Evolutionary conservation across 1,139 yeast species (phyloP).

Genomic region (Pichia norvegensis): DNA sequence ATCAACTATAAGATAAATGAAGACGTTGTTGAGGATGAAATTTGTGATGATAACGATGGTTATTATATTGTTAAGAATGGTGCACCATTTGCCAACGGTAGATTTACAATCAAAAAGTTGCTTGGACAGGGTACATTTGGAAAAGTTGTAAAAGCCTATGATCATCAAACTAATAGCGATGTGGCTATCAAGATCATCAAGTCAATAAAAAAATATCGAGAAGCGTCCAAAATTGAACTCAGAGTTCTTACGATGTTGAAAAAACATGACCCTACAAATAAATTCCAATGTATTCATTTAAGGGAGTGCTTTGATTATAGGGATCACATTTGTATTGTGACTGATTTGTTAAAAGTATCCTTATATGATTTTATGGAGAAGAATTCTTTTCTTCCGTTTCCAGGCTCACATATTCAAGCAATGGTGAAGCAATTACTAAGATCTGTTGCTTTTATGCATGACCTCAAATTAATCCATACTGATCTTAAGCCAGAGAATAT

Average conservation of each 20-base stretch:
- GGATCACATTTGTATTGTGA: slow-evolving; percentile 89
- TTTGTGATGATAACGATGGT: slow-evolving; percentile 71
- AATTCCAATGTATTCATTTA: slow-evolving; percentile 66
- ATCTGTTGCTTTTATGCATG: slow-evolving; percentile 85
- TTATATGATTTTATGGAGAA: slow-evolving; percentile 81
- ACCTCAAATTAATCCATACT: slow-evolving; percentile 83
- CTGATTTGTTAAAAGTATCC: slow-evolving; percentile 78
- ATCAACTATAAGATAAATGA: slow-evolving; percentile 3
- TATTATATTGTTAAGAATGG: slow-evolving; percentile 64
- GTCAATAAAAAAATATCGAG: slow-evolving; percentile 70
- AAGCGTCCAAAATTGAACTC: slow-evolving; percentile 80
- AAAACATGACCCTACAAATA: slow-evolving; percentile 64
- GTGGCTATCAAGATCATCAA: slow-evolving; percentile 91
- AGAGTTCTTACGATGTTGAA: slow-evolving; percentile 71
- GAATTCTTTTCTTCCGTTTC: slow-evolving; percentile 65
- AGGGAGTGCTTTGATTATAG: slow-evolving; percentile 88
- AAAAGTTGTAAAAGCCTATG: slow-evolving; percentile 74
- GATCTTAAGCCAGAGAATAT: slow-evolving; percentile 95
- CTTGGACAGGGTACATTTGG: slow-evolving; percentile 98
- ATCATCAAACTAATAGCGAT: slow-evolving; percentile 46
- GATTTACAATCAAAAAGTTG: slow-evolving; percentile 57
- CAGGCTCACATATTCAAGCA: slow-evolving; percentile 83
- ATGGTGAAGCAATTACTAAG: slow-evolving; percentile 79
- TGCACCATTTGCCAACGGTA: slow-evolving; percentile 55
- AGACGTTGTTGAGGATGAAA: slow-evolving; percentile 16